Evolutionary conservation across 139 green algal species (phyloP), one percentile per base, ranked within the genome.

Genomic region (Coelastrella sp.): DNA sequence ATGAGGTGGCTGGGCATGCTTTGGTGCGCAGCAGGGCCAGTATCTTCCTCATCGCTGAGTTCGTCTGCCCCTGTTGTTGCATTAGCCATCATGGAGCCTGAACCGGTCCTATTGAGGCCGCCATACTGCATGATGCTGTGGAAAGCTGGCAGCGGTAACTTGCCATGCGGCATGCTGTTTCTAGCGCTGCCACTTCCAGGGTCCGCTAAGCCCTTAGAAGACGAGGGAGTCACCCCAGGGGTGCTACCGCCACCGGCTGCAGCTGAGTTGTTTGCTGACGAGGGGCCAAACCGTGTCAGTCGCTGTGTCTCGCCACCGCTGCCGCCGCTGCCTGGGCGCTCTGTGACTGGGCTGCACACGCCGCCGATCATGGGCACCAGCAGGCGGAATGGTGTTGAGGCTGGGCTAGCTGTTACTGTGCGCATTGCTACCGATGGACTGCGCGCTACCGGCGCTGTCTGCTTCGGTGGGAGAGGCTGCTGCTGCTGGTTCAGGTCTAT

Each of bases 401-500:
- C 74, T 58, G 74, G 74, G 74, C 74, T 80, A 7, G 74, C 74
- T 17, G 22, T 17, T 22, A 80, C 22, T 16, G 74, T 80, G 8
- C 23, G 22, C 22, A 80, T 66, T 19, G 20, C 22, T 5, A 88
- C 83, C 7, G 16, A 54, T 2, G 83, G 83, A n/a, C 65, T 80
- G 4, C 83, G n/a, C 66, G 66, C 66, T 19, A 80, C 2, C 8
- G 83, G 83, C 54, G 6, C 58, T n/a, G 32, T 47, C 54, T 80
- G 19, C 54, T 59, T 80, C 7, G 66, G 66, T 16, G 83, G 83
- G 23, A 71, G 8, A n/a, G 68, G 66, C 68, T 80, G 83, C 64
- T 61, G 22, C 83, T 88, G 83, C 83, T 88, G 81, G 10, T 76
- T 16, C 20, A 22, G 7, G 57, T 79, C 82, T 11, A 65, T 59